Evolutionary conservation across 352 stramenopile species (phyloP).

Genomic region (Bremia lactucae): DNA sequence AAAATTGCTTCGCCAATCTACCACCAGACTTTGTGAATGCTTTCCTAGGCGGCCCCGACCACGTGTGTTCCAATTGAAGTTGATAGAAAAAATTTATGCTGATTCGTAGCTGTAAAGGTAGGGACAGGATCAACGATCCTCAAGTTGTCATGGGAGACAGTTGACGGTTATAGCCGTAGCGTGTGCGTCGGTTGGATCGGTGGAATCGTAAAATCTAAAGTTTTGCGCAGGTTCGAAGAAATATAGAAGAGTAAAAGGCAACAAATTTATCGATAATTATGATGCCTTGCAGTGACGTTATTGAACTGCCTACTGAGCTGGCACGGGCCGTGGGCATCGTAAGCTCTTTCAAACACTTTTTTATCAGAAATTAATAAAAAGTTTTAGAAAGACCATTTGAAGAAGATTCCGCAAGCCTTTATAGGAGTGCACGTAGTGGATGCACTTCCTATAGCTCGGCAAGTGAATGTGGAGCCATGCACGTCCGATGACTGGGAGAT

Average conservation of each 20-base stretch:
- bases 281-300: slow-evolving; percentile 39
- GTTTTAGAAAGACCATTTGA: slow-evolving; percentile 47
- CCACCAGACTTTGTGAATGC: slow-evolving; percentile 51
- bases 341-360: slow-evolving; percentile 5
- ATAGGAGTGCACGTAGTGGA: slow-evolving; percentile 71
- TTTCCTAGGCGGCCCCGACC: slow-evolving; percentile 34
- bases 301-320: slow-evolving; percentile 80
- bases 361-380: background rate
- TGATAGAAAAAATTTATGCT: too few relatives aligned
- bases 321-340: slow-evolving; percentile 73
- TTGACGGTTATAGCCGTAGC: slow-evolving; percentile 70
- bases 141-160: slow-evolving; percentile 66
- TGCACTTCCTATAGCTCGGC: slow-evolving; percentile 42
- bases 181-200: slow-evolving; percentile 65
- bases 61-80: too few relatives aligned
- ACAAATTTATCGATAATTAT: background rate
- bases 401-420: slow-evolving; percentile 43
- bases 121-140: slow-evolving; percentile 46
- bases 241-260: background rate
- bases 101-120: slow-evolving; percentile 14
- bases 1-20: slow-evolving; percentile 67
- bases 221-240: slow-evolving; percentile 31
- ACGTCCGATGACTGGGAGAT: slow-evolving; percentile 86
- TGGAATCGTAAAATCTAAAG: slow-evolving; percentile 36
- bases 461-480: slow-evolving; percentile 78